Conservation (phyloP, 164 flowering plant species). For the Platanus orientalis region DNA sequence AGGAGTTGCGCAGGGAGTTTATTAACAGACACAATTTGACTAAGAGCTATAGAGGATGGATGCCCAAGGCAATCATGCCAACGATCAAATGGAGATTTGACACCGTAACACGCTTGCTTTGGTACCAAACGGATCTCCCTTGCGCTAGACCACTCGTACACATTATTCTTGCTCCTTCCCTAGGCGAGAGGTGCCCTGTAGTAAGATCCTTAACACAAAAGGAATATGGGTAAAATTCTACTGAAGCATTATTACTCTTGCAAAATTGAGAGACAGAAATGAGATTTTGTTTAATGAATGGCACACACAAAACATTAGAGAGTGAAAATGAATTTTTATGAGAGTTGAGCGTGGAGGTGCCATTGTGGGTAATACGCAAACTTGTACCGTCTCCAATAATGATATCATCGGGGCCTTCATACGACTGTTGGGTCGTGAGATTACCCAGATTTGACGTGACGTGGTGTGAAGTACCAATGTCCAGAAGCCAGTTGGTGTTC, state of each 20-base stretch:
- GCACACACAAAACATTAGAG: neutral
- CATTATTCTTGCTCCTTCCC: neutral
- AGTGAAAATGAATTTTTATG: neutral
- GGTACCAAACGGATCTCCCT: neutral
- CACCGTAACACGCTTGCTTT: neutral
- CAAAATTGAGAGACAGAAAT: slow-evolving; percentile 1
- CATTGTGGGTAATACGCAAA: slow-evolving; percentile 4
- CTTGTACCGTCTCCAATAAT: slow-evolving; percentile 7
- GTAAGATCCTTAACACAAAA: slow-evolving; percentile 9
- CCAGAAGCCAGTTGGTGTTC: neutral
- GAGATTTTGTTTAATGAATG: neutral
- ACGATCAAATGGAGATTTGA: no score
- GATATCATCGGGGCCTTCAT: slow-evolving; percentile 4
- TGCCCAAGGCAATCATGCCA: slow-evolving; percentile 10
- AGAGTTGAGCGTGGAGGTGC: neutral
- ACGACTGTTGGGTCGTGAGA: neutral
- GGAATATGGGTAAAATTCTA: slow-evolving; percentile 5
- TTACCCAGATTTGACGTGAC: neutral
- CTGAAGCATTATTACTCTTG: neutral
- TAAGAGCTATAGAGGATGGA: neutral
- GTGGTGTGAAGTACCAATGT: slow-evolving; percentile 3
- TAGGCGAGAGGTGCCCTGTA: neutral
- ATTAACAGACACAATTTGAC: neutral
- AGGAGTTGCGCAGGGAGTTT: neutral
- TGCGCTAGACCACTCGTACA: no score